Percentiles rank a stretch among this genome's conserved stretches.
These are phyloP conservation scores for Penstemon davidsonii DNA, from an alignment of 257 asterid genomes.

Conservation along the genomic window DNA sequence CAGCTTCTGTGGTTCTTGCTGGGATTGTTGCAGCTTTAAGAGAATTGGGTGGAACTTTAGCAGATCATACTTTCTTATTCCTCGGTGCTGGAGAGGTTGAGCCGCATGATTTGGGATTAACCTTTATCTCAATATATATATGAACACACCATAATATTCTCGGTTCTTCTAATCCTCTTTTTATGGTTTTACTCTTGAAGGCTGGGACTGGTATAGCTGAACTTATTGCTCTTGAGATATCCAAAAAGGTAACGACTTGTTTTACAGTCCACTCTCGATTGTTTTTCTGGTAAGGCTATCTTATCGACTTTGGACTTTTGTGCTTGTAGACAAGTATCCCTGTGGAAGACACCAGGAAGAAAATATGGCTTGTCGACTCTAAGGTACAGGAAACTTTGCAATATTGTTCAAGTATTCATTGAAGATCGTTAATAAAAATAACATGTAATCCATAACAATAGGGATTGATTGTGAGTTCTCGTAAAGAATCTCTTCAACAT, in stretches of 20 bases:
- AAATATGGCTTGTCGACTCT: constrained; percentile 93
- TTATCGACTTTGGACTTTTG: constrained; percentile 23
- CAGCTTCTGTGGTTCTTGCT: constrained; percentile 88
- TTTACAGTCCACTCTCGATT: constrained; percentile 18
- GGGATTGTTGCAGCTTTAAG: constrained; percentile 75
- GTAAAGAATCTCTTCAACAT: constrained; percentile 86
- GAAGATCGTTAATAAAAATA: constrained; percentile 11
- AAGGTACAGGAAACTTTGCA: constrained; percentile 44
- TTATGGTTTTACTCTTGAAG: constrained; percentile 41
- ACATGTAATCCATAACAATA: constrained; percentile 28
- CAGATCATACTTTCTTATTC: constrained; percentile 89
- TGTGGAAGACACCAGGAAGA: constrained; percentile 73
- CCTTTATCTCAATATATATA: background rate
- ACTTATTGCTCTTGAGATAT: constrained; percentile 86
- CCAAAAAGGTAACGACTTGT: constrained; percentile 55
- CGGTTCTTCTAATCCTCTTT: constrained; percentile 26
- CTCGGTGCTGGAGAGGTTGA: constrained; percentile 97
- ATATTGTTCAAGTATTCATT: constrained; percentile 8
- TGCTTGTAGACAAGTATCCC: constrained; percentile 52
- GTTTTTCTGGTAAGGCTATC: constrained; percentile 10
- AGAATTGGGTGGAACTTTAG: constrained; percentile 65
- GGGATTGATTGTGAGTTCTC: constrained; percentile 80
- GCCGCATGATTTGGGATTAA: background rate
- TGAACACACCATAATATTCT: background rate
- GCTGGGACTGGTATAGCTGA: constrained; percentile 99